Evolutionary conservation across 1,284 basidiomycete genomes (phyloP).

Genomic region (Xerocomus amazonicus): DNA sequence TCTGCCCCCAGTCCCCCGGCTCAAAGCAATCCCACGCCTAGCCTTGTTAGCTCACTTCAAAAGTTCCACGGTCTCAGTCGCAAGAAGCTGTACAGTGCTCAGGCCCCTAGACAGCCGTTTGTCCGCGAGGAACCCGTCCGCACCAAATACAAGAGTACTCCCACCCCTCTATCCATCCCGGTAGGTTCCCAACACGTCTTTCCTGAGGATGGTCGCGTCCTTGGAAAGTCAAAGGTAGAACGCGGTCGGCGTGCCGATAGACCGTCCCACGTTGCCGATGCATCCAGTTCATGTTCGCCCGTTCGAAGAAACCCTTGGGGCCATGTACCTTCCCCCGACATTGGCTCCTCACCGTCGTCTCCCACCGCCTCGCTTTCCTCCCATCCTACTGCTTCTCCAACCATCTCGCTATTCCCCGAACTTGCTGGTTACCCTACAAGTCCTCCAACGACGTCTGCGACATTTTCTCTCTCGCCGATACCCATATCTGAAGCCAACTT

Average conservation of each 20-base stretch:
- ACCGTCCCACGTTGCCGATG: constrained; percentile 11
- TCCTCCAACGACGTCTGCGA: constrained; percentile 10
- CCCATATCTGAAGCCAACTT: constrained; percentile 17
- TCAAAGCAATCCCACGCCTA: constrained; percentile 29
- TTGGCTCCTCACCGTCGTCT: constrained; percentile 27
- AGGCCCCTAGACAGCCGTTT: constrained; percentile 48
- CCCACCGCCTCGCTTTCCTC: constrained; percentile 24
- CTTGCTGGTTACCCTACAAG: constrained; percentile 16
- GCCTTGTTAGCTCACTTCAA: constrained; percentile 52
- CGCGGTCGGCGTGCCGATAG: constrained; percentile 26
- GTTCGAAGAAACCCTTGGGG: constrained; percentile 25
- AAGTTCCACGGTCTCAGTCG: constrained; percentile 58
- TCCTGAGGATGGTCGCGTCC: constrained; percentile 20
- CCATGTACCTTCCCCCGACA: constrained; percentile 21
- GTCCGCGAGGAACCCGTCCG: constrained; percentile 44
- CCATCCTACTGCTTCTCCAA: constrained; percentile 22
- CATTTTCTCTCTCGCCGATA: constrained; percentile 16
- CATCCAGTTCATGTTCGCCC: constrained; percentile 20
- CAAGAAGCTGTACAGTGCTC: constrained; percentile 57
- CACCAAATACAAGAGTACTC: constrained; percentile 30
- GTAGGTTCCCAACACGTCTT: constrained; percentile 31
- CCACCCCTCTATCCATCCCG: constrained; percentile 32
- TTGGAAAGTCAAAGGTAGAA: constrained; percentile 24
- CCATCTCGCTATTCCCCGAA: constrained; percentile 25
- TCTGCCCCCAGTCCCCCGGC: constrained; percentile 2